Base-by-base conservation (phyloP, 2,329 filamentous ascomycete species). In the Didymosphaeria variabile region DNA sequence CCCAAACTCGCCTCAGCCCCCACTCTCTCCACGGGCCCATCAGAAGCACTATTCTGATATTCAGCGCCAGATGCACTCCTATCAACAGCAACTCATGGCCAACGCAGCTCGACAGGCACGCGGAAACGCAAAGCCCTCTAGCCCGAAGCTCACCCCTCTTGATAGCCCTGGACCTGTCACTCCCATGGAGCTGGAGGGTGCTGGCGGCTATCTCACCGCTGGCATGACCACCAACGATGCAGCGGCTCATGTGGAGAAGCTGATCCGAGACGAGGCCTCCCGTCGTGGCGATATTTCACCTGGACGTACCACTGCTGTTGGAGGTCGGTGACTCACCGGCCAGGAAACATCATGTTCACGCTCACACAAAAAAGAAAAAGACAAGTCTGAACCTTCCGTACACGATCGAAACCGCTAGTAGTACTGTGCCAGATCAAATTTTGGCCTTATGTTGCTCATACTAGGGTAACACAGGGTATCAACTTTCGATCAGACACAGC, bases 121-220 rank as follows among this genome's bases (percentile, higher is more conserved):
- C 42, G 67, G 69, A 31, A 44, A 64, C 17, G 64, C 67, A 6
- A 82, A 79, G 65, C 83, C 83, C 1, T 77, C 72, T 26, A 84
- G 82, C 69, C 84, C 84, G 34, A 79, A 81, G 42, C 76, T 86
- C 44, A 77, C 77, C 26, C 84, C 84, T 26, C 70, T 84, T 23
- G 82, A 81, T 17, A 85, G 83, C 57, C 84, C 84, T 2, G 83
- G 83, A 42, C 82, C 82, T 7, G 82, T 85, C 42, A 86, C 84
- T 26, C 84, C 83, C n/a, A 70, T 86, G 50, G 81, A 82, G 64
- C 78, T 86, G 34, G 83, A 84, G 68, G 75, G 74, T 1, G 67
- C 68, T 17, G 76, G 79, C n/a, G 72, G 77, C 56, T 85, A 85
- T 63, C 74, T 85, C 31, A 74, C 79, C n/a, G 81, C 80, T 23